Conservation (phyloP, 2,329 filamentous ascomycete species). For the Lachnellula arida region DNA sequence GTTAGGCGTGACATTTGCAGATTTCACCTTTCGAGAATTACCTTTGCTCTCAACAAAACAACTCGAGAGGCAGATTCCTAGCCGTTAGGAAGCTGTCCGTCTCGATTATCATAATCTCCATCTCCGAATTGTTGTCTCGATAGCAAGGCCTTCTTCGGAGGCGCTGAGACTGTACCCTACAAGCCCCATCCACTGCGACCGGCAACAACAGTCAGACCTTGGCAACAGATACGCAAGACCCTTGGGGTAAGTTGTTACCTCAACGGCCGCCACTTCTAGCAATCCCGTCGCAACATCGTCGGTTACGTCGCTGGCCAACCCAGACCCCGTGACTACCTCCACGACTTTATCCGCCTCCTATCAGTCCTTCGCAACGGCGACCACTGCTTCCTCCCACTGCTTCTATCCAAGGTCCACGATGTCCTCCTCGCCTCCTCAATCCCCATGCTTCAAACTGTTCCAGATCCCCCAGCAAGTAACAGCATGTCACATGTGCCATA, state of each 20-base stretch:
- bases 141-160: conserved; percentile 37
- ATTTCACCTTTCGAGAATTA: conserved; percentile 77
- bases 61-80: conserved; percentile 36
- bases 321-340: conserved; percentile 55
- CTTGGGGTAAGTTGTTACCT: no score
- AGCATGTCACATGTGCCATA: conserved; percentile 30
- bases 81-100: conserved; percentile 32
- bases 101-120: conserved; percentile 26
- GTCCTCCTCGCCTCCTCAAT: conserved; percentile 59
- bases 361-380: conserved; percentile 70
- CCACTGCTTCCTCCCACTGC: conserved; percentile 69
- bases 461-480: conserved; percentile 41
- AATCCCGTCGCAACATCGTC: no score
- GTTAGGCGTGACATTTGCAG: conserved; percentile 78
- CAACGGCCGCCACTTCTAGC: no score
- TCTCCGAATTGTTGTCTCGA: conserved; percentile 34
- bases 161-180: no score
- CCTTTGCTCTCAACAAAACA: conserved; percentile 53
- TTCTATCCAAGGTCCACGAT: conserved; percentile 72
- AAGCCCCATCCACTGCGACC: no score
- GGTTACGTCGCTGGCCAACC: no score
- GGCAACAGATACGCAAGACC: no score
- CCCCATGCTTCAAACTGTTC: conserved; percentile 55
- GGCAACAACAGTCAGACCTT: no score
- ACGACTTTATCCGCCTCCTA: conserved; percentile 62